Evolutionary conservation across 768 basidiomycete species (phyloP).

Genomic region (Inosperma sp.): DNA sequence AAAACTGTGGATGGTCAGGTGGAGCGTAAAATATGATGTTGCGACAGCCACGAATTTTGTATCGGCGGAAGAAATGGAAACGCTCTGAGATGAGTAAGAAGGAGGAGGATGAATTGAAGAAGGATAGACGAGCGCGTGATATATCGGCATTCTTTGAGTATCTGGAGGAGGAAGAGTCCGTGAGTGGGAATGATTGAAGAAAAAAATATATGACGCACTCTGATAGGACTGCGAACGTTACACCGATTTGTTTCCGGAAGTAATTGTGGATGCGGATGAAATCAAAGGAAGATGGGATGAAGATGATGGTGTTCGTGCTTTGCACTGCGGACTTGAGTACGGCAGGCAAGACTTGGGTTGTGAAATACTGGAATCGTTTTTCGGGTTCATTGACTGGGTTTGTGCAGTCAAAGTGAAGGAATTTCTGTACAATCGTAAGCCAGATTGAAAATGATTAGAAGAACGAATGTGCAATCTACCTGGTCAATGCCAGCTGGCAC

Average conservation of each 20-base stretch:
- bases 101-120: conserved; percentile 82
- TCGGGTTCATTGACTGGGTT: conserved; percentile 78
- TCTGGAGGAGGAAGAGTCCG: conserved; percentile 35
- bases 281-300: conserved; percentile 94
- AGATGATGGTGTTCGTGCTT: conserved; percentile 81
- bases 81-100: conserved; percentile 92
- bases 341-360: conserved; percentile 75
- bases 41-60: conserved; percentile 88
- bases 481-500: conserved; percentile 84
- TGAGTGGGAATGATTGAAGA: neutral
- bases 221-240: conserved; percentile 80
- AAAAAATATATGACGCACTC: conserved; percentile 61
- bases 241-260: conserved; percentile 66
- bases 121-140: conserved; percentile 85
- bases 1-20: conserved; percentile 88
- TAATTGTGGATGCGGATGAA: conserved; percentile 89
- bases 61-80: conserved; percentile 98
- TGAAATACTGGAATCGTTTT: conserved; percentile 83
- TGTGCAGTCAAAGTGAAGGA: conserved; percentile 67
- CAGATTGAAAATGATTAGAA: neutral
- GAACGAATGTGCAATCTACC: conserved; percentile 35
- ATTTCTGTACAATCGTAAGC: conserved; percentile 46
- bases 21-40: conserved; percentile 92
- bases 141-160: conserved; percentile 95
- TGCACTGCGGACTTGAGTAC: conserved; percentile 91